These are phyloP conservation scores for Garcia nutans DNA, from an alignment of 345 rosid genomes.

Conservation along the genomic window DNA sequence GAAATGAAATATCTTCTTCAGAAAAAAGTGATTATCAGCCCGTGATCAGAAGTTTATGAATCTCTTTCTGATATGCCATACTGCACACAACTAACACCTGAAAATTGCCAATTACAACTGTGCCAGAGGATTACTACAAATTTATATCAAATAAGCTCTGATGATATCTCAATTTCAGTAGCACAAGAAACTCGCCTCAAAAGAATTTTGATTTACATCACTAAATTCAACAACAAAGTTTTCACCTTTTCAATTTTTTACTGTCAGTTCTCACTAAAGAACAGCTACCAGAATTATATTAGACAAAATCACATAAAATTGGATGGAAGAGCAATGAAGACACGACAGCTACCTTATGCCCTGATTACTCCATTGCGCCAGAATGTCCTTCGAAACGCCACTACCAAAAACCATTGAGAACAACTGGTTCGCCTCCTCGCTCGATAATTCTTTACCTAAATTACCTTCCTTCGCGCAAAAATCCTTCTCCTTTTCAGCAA, in stretches of 20 bases:
- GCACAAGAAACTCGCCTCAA: background rate
- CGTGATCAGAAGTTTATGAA: background rate
- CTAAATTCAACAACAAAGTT: background rate
- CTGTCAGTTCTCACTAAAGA: background rate
- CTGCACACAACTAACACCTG: background rate
- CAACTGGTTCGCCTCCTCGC: constrained; percentile 59
- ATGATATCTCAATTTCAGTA: background rate
- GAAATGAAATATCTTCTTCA: background rate
- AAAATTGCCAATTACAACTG: background rate
- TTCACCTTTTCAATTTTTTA: background rate
- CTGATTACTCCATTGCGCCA: constrained; percentile 95
- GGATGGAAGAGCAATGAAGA: too few species aligned
- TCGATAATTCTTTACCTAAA: constrained; percentile 34
- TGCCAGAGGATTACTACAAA: too few species aligned
- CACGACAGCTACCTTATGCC: constrained; percentile 67
- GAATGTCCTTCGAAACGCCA: constrained; percentile 65
- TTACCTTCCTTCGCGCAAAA: constrained; percentile 26
- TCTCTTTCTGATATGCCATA: background rate
- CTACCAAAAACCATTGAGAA: constrained; percentile 75
- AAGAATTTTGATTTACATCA: background rate
- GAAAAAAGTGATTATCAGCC: background rate
- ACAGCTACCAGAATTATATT: background rate
- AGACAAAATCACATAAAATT: background rate
- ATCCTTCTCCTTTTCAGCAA: constrained; percentile 28
- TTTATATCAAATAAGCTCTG: background rate